Percentiles rank a stretch among this genome's conserved stretches.
Conservation (phyloP, 1,284 basidiomycete species). For the Microstroma glucosiphilum region DNA sequence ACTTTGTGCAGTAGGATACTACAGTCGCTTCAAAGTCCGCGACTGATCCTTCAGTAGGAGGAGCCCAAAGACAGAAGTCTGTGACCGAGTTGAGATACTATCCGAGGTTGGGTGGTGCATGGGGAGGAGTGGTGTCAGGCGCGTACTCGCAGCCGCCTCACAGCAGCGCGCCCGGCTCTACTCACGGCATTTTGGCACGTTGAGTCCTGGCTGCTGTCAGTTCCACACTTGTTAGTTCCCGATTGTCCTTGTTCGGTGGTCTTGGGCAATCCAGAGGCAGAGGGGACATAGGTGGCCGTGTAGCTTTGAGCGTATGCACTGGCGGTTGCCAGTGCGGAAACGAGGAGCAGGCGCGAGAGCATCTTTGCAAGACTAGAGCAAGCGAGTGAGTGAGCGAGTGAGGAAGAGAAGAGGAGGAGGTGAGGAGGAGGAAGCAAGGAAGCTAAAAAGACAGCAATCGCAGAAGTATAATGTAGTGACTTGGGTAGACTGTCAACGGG, state of each 20-base stretch:
- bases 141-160: too few relatives aligned
- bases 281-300: slow-evolving; percentile 10
- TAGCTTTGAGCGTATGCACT: slow-evolving; percentile 1
- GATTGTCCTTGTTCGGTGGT: slow-evolving; percentile 37
- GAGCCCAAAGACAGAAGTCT: slow-evolving; percentile 44
- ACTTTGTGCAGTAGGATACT: slow-evolving; percentile 66
- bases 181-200: slow-evolving; percentile 35
- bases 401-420: too few relatives aligned
- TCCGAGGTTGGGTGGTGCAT: too few relatives aligned
- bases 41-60: slow-evolving; percentile 24
- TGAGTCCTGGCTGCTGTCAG: slow-evolving; percentile 23
- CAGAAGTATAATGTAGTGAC: too few relatives aligned
- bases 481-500: too few relatives aligned
- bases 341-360: too few relatives aligned
- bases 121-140: too few relatives aligned
- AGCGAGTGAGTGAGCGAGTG: too few relatives aligned
- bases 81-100: slow-evolving; percentile 33
- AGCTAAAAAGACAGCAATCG: too few relatives aligned
- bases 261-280: slow-evolving; percentile 25
- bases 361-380: too few relatives aligned
- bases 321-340: neutral
- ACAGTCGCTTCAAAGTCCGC: slow-evolving; percentile 57
- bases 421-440: too few relatives aligned
- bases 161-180: too few relatives aligned
- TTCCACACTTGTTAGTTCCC: slow-evolving; percentile 41